Percentiles rank a stretch among this genome's conserved stretches.
phyloP scores from a whole-genome alignment of 441 rosid genomes.

The Viola pubescens region DNA sequence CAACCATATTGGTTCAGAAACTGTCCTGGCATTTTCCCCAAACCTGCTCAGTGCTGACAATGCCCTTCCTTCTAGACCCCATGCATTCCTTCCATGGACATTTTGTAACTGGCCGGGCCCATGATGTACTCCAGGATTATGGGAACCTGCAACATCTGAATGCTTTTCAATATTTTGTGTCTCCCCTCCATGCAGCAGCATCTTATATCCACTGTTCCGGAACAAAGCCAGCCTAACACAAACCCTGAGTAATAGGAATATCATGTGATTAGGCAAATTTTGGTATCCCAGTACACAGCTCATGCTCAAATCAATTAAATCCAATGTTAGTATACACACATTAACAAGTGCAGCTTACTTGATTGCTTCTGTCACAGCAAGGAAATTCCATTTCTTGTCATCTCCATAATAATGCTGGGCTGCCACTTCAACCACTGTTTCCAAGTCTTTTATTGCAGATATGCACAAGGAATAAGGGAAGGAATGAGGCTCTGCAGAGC shows the following conservation, averaged over 20 bases:
- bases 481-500: conserved; percentile 32
- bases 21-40: conserved; percentile 67
- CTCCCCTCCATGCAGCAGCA: conserved; percentile 91
- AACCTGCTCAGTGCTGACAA: conserved; percentile 69
- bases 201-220: conserved; percentile 66
- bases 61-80: conserved; percentile 76
- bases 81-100: conserved; percentile 29
- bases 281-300: not conserved
- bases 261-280: conserved; percentile 12
- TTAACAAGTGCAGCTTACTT: conserved; percentile 46
- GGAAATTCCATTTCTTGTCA: conserved; percentile 81
- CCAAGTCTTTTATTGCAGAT: conserved; percentile 75
- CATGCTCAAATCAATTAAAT: conserved; percentile 7
- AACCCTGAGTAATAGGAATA: conserved; percentile 42
- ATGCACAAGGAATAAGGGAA: conserved; percentile 73
- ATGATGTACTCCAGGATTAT: conserved; percentile 21
- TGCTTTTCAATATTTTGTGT: conserved; percentile 50
- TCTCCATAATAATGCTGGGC: conserved; percentile 74
- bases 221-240: conserved; percentile 61
- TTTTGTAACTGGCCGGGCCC: conserved; percentile 23
- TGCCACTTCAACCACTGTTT: conserved; percentile 80
- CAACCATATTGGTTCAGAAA: conserved; percentile 46
- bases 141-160: conserved; percentile 29
- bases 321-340: not conserved
- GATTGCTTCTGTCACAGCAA: conserved; percentile 69